Conservation (phyloP, 257 asterid species). For the Solanum bulbocastanum region DNA sequence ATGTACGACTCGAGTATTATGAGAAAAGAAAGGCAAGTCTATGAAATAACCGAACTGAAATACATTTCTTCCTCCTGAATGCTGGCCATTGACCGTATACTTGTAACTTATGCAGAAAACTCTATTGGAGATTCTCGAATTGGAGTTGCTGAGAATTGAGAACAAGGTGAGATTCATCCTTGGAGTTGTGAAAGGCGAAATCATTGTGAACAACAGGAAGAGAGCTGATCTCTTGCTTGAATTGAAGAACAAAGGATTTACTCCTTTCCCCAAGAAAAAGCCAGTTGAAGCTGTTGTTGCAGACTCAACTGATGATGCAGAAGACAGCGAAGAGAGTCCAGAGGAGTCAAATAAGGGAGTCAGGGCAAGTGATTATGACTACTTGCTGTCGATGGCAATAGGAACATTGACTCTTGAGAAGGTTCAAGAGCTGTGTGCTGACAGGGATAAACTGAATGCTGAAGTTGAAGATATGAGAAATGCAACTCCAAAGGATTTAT, state of each 20-base stretch:
- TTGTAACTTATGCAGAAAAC: conserved; percentile 42
- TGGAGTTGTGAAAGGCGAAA: conserved; percentile 77
- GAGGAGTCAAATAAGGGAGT: conserved; percentile 35
- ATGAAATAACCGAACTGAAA: not conserved
- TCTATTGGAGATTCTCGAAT: conserved; percentile 58
- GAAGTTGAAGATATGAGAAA: conserved; percentile 63
- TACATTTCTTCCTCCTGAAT: not conserved
- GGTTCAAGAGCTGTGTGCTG: conserved; percentile 60
- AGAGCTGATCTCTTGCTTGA: conserved; percentile 70
- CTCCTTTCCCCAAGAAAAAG: conserved; percentile 72
- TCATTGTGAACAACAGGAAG: conserved; percentile 78
- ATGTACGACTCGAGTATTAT: conserved; percentile 66
- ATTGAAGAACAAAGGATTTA: conserved; percentile 75
- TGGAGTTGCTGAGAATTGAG: conserved; percentile 61
- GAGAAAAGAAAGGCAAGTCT: conserved; percentile 70
- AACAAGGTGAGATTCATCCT: conserved; percentile 76
- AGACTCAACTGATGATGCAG: conserved; percentile 51
- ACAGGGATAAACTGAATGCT: conserved; percentile 47
- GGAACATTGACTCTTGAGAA: conserved; percentile 76
- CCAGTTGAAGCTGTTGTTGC: conserved; percentile 48
- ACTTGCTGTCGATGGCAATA: conserved; percentile 73
- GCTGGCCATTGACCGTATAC: not conserved
- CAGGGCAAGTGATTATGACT: conserved; percentile 77
- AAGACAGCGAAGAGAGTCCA: conserved; percentile 52
- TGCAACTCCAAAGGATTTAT: conserved; percentile 52